phyloP scores from a whole-genome alignment of 345 rosid genomes.

The Pistacia vera region DNA sequence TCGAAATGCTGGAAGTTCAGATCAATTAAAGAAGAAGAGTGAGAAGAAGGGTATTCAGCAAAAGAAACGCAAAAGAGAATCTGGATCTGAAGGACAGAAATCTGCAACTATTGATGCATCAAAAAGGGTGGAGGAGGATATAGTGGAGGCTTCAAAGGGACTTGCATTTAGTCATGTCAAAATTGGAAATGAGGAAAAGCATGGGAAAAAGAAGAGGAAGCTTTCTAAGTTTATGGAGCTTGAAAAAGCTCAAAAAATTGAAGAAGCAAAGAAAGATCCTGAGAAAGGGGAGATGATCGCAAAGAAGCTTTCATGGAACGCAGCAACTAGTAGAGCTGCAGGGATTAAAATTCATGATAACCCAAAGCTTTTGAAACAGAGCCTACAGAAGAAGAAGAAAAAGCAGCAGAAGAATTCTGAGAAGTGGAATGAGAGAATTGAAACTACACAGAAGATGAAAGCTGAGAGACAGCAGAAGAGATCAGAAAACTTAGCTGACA shows the following conservation, averaged over 20 bases:
- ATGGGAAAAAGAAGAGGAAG: constrained; percentile 59
- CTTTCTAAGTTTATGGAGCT: constrained; percentile 69
- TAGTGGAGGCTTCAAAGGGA: constrained; percentile 73
- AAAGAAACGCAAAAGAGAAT: constrained; percentile 70
- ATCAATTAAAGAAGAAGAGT: constrained; percentile 27
- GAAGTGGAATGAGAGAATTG: constrained; percentile 88
- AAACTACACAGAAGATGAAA: constrained; percentile 59
- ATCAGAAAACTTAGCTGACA: constrained; percentile 66
- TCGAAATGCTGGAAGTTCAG: constrained; percentile 39
- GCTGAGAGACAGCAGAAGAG: constrained; percentile 77
- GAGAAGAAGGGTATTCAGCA: constrained; percentile 31
- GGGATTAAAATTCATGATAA: constrained; percentile 87
- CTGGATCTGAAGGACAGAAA: constrained; percentile 36
- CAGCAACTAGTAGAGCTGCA: constrained; percentile 78
- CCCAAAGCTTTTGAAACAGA: constrained; percentile 74
- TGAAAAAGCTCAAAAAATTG: constrained; percentile 61
- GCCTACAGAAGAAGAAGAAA: constrained; percentile 74
- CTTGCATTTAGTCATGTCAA: constrained; percentile 74
- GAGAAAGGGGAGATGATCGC: constrained; percentile 63
- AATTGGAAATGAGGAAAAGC: constrained; percentile 59
- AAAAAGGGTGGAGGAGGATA: constrained; percentile 56
- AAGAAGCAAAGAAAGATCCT: constrained; percentile 75
- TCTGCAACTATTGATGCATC: constrained; percentile 24
- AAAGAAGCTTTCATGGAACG: constrained; percentile 70
- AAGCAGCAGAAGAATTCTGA: constrained; percentile 67